A percentile compares a stretch with the other conserved stretches of the same genome.
Evolutionary conservation across 1,284 basidiomycete genomes (phyloP).

Genomic region (Malassezia vespertilionis): DNA sequence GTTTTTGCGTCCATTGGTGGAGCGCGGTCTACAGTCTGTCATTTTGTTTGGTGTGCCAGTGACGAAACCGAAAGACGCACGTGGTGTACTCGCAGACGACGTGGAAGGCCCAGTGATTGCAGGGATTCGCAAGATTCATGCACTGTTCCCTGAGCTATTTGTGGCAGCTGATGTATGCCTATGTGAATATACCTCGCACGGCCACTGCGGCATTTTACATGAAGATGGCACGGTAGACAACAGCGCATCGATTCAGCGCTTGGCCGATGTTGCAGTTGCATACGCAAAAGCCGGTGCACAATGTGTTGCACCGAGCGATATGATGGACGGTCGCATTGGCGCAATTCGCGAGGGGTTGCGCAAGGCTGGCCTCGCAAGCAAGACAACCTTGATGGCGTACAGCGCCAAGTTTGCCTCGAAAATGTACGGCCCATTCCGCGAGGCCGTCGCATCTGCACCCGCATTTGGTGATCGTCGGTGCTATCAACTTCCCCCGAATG

Average conservation of each 20-base stretch:
- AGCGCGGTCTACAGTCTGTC: conserved; percentile 79
- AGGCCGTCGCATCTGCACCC: conserved; percentile 88
- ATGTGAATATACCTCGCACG: conserved; percentile 98
- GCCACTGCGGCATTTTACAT: conserved; percentile 81
- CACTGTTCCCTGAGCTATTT: conserved; percentile 59
- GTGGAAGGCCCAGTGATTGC: conserved; percentile 80
- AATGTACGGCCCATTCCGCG: conserved; percentile 95
- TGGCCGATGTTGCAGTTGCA: conserved; percentile 80
- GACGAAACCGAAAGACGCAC: conserved; percentile 59
- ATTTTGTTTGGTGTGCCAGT: conserved; percentile 90
- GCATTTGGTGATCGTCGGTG: conserved; percentile 91
- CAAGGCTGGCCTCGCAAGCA: conserved; percentile 64
- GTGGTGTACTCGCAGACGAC: conserved; percentile 81
- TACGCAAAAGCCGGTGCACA: conserved; percentile 92
- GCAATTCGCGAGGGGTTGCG: conserved; percentile 79
- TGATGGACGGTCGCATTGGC: conserved; percentile 95
- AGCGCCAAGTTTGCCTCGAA: conserved; percentile 96
- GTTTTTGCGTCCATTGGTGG: conserved; percentile 74
- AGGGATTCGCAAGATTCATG: conserved; percentile 66
- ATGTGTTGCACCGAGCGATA: conserved; percentile 96
- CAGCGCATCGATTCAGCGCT: conserved; percentile 56
- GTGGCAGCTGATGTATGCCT: conserved; percentile 92
- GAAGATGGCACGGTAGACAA: conserved; percentile 59
- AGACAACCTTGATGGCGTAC: conserved; percentile 78
- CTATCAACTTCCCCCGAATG: conserved; percentile 85